Percentiles rank a stretch among this genome's conserved stretches.
Conservation (phyloP, 108 stramenopile species). For the Fragilaria crotonensis region DNA sequence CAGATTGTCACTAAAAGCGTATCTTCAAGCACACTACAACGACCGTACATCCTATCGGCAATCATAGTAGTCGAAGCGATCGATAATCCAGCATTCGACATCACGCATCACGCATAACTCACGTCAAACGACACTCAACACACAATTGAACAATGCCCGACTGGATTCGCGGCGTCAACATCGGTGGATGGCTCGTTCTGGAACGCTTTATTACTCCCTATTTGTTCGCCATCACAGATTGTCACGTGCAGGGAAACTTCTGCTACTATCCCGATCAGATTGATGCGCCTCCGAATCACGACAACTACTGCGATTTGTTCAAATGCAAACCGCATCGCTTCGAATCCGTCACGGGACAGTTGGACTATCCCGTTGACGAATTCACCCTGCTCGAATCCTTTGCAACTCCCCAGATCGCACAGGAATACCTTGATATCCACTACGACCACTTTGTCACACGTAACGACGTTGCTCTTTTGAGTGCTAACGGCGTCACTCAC, state of each 20-base stretch:
- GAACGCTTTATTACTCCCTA: constrained; percentile 69
- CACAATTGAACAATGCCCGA: neutral
- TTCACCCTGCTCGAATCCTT: constrained; percentile 36
- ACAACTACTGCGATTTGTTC: constrained; percentile 11
- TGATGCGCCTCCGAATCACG: constrained; percentile 21
- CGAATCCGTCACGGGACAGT: constrained; percentile 3
- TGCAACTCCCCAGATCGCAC: constrained; percentile 18
- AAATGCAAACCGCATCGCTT: constrained; percentile 19
- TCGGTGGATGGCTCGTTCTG: constrained; percentile 55
- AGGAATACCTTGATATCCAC: constrained; percentile 52
- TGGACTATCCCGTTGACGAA: constrained; percentile 56
- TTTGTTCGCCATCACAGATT: constrained; percentile 49
- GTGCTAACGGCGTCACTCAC: constrained; percentile 50
- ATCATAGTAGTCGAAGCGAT: no score
- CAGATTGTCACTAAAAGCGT: no score
- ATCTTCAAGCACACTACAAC: no score
- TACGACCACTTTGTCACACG: constrained; percentile 64
- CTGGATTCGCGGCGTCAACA: constrained; percentile 58
- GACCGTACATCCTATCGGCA: no score
- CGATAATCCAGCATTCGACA: no score
- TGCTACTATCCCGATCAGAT: constrained; percentile 42
- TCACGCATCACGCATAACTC: no score
- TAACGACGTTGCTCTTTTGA: constrained; percentile 32
- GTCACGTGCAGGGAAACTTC: constrained; percentile 36
- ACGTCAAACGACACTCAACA: no score